Conservation (phyloP, 768 basidiomycete genomes). For the Fomitopsis pulvina region DNA sequence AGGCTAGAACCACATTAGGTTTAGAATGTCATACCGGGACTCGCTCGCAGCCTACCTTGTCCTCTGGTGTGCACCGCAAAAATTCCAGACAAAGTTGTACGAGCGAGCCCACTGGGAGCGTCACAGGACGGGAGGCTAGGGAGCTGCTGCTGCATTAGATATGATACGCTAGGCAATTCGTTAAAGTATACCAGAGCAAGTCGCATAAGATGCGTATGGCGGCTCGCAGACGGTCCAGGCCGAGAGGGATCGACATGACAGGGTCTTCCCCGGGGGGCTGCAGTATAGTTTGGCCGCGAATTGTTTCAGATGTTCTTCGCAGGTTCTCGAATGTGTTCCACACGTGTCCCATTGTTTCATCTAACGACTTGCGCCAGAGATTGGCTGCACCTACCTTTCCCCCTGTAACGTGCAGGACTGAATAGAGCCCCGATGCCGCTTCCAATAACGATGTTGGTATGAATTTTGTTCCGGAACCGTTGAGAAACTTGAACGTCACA, state of each 20-base stretch:
- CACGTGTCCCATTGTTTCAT: constrained; percentile 61
- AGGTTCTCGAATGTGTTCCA: constrained; percentile 54
- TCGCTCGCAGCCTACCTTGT: constrained; percentile 26
- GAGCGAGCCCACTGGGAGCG: constrained; percentile 61
- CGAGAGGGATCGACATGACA: constrained; percentile 42
- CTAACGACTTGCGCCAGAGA: constrained; percentile 70
- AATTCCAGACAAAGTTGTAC: constrained; percentile 47
- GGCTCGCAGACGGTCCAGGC: constrained; percentile 55
- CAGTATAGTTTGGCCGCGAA: constrained; percentile 27
- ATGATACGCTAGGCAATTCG: constrained; percentile 1
- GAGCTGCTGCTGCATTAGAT: constrained; percentile 34
- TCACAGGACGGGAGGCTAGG: constrained; percentile 52
- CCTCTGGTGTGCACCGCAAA: constrained; percentile 37
- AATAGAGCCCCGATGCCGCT: constrained; percentile 52
- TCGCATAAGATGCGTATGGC: constrained; percentile 44
- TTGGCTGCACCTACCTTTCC: constrained; percentile 72
- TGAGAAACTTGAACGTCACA: constrained; percentile 49
- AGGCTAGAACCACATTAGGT: constrained; percentile 25
- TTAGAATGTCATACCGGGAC: neutral
- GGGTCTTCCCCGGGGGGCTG: constrained; percentile 33
- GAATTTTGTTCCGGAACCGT: constrained; percentile 42
- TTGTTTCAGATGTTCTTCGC: constrained; percentile 50
- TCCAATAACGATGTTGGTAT: constrained; percentile 32
- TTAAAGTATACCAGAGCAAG: constrained; percentile 31
- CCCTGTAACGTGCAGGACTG: constrained; percentile 60